Conservation (phyloP, 2,329 filamentous ascomycete species). For the Escovopsis weberi region DNA sequence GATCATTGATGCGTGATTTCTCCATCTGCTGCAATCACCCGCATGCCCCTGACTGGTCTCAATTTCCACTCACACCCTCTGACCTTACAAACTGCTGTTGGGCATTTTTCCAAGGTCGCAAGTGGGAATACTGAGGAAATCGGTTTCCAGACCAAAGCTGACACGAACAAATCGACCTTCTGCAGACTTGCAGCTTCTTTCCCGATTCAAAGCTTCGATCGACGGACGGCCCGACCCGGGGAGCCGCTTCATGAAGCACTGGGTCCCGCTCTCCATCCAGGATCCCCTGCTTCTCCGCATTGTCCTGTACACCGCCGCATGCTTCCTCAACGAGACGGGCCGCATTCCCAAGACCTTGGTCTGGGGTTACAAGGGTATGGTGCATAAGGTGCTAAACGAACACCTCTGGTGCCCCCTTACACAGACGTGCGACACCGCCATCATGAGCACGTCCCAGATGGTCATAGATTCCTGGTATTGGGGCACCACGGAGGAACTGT, state of each 20-base stretch:
- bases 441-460: constrained; percentile 34
- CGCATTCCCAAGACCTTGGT: constrained; percentile 29
- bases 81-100: neutral
- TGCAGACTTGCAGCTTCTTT: constrained; percentile 32
- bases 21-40: too few relatives aligned
- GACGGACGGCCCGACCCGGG: constrained; percentile 31
- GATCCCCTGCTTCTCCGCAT: constrained; percentile 34
- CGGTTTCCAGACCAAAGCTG: too few relatives aligned
- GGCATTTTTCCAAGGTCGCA: too few relatives aligned
- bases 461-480: constrained; percentile 40
- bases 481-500: constrained; percentile 30
- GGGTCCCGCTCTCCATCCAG: constrained; percentile 32
- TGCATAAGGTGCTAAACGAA: constrained; percentile 31
- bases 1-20: too few relatives aligned
- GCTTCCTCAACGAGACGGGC: constrained; percentile 35
- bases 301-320: constrained; percentile 34
- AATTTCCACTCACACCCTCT: neutral
- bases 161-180: neutral
- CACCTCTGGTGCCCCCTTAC: constrained; percentile 24
- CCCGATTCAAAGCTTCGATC: constrained; percentile 35
- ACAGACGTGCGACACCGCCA: constrained; percentile 28
- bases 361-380: constrained; percentile 27
- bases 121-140: too few relatives aligned
- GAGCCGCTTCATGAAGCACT: constrained; percentile 32
- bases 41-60: too few relatives aligned